phyloP scores from a whole-genome alignment of 2,329 filamentous ascomycete genomes.

The Dothideomycetes sp. region DNA sequence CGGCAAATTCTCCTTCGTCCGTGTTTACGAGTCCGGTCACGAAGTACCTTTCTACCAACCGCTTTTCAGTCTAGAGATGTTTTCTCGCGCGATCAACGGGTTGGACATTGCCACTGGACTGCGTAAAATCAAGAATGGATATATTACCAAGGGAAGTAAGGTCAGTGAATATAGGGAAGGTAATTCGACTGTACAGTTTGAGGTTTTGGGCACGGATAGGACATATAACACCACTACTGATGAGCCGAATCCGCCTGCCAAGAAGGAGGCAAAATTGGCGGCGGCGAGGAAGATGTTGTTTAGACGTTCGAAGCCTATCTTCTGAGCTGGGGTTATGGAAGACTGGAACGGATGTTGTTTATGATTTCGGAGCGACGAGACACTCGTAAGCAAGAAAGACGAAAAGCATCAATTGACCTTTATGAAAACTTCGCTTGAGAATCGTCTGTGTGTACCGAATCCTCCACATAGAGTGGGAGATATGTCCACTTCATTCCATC shows the following conservation, averaged over 20 bases:
- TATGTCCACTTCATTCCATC: no score
- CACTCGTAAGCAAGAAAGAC: no score
- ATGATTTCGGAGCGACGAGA: no score
- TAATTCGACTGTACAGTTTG: conserved; percentile 13
- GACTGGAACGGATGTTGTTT: no score
- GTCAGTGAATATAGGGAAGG: conserved; percentile 35
- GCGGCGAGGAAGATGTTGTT: no score
- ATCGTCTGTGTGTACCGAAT: no score
- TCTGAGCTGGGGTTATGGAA: no score
- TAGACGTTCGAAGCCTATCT: no score
- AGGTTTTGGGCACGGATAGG: conserved; percentile 2
- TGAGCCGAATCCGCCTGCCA: conserved; percentile 5
- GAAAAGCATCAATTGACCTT: no score
- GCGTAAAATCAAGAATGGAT: conserved; percentile 27
- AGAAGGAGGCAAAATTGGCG: no score
- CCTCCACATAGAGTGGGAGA: no score
- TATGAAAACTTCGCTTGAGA: no score
- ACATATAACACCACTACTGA: conserved; percentile 13
- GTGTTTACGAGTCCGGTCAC: conserved; percentile 43
- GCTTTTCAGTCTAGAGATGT: conserved; percentile 39
- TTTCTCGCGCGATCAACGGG: conserved; percentile 40
- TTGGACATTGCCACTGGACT: conserved; percentile 46
- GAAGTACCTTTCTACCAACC: conserved; percentile 49
- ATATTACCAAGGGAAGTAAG: conserved; percentile 28
- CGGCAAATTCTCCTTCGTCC: conserved; percentile 41